phyloP scores from a whole-genome alignment of 139 green algal species.

The Chlamydomonas sphaeroides region DNA sequence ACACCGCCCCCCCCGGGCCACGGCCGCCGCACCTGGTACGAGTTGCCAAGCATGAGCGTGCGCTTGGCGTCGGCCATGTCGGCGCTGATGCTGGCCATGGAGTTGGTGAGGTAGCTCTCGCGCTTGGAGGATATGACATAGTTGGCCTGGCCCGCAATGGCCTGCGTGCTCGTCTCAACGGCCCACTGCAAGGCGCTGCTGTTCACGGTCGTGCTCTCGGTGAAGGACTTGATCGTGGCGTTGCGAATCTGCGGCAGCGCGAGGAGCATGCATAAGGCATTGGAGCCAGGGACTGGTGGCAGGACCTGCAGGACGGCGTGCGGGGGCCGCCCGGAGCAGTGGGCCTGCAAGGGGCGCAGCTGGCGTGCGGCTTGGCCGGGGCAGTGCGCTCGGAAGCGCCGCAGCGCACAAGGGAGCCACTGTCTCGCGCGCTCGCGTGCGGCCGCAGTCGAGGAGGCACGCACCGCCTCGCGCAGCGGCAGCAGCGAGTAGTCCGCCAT shows the following conservation, averaged over 20 bases:
- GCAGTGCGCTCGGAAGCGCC: no score
- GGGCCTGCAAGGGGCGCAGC: no score
- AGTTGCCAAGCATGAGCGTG: conserved; percentile 12
- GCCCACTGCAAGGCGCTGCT: background rate
- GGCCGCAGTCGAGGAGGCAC: no score
- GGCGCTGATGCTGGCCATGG: background rate
- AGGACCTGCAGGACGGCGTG: no score
- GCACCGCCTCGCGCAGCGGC: background rate
- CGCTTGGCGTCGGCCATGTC: conserved; percentile 1
- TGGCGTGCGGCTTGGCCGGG: no score
- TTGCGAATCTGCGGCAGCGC: background rate
- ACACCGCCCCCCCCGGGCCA: no score
- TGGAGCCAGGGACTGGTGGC: no score
- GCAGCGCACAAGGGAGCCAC: no score
- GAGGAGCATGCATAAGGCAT: no score
- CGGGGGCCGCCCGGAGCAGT: no score
- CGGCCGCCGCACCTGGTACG: conserved; percentile 17
- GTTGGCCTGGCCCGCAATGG: background rate
- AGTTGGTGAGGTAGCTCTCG: conserved; percentile 3
- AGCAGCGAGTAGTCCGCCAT: conserved; percentile 6
- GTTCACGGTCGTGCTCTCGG: background rate
- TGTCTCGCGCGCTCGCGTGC: no score
- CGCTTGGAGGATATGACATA: conserved; percentile 11
- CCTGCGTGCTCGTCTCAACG: background rate
- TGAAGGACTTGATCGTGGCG: background rate